Evolutionary conservation across 2,329 filamentous ascomycete species (phyloP), one percentile per base, ranked within the genome.

Genomic region (Dactylellina cionopaga): DNA sequence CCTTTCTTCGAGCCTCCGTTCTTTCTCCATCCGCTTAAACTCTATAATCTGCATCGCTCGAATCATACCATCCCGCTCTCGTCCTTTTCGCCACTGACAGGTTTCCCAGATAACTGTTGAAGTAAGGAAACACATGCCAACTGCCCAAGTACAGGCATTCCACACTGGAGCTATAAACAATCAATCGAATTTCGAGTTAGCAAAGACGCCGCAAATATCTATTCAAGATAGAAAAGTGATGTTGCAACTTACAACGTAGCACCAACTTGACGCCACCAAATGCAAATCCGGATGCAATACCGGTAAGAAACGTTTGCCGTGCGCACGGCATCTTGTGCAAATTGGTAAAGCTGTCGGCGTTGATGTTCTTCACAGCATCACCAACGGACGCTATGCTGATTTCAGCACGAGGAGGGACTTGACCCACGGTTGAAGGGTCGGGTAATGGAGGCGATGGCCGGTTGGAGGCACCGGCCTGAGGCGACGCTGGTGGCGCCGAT

Each of bases 281-380:
- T 2, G 86, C 90, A 74, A 92, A 90, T 2, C 92, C 95, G 1
- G 87, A 85, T 0, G 87, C 90, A 77, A 99, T 96, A 22, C 92
- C 95, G 1, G 90, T 88, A 76, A 98, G 82, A 58, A 96, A 84
- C 1, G 91, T 89, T 78, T 96, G 90, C 73, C 93, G 85, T 17
- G 92, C 90, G 80, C 95, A 98, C 0, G 94, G 94, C 65, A 88
- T 86, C 80, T 90, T 89, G 80, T 93, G 89, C 58, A 96, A 83
- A 44, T 87, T 86, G 44, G 87, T 80, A 75, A 93, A 90, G 25
- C 68, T 72, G 2, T 72, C 59, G n/a, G 41, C 47, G 31, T 46
- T 49, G 37, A 72, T 72, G n/a, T n/a, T 62, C 24, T 72, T 60
- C 27, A 63, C 47, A 22, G 68, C 68, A 13, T 60, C 68, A 29